Conservation (phyloP, 1,139 yeast species). For the Yamadazyma diddensiae region DNA sequence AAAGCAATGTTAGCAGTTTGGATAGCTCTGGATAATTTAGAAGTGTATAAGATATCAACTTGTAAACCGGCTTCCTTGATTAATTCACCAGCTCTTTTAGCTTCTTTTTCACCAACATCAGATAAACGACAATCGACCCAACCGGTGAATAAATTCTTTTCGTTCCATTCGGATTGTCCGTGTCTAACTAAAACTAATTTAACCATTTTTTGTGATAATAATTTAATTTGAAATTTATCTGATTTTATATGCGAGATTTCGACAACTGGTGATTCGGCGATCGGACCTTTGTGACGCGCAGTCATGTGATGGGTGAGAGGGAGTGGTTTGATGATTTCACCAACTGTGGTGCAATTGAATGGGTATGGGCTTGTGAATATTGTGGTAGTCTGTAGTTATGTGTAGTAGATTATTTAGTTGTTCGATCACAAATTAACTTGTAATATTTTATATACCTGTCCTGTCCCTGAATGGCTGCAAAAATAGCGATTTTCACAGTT, state of each 20-base stretch:
- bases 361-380: too few species aligned
- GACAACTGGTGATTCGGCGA: constrained; percentile 21
- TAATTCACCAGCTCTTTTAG: constrained; percentile 89
- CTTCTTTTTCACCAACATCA: constrained; percentile 84
- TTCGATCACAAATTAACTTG: too few species aligned
- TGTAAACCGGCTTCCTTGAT: constrained; percentile 81
- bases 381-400: too few species aligned
- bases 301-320: constrained; percentile 1
- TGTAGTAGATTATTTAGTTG: too few species aligned
- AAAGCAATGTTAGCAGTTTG: constrained; percentile 97
- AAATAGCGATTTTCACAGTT: too few species aligned
- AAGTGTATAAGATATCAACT: constrained; percentile 90
- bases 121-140: constrained; percentile 96
- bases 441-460: too few species aligned
- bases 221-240: too few species aligned
- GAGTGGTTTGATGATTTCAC: too few species aligned
- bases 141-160: constrained; percentile 97
- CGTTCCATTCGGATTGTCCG: constrained; percentile 99
- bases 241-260: too few species aligned
- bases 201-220: constrained; percentile 36
- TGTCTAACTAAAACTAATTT: constrained; percentile 86
- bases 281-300: constrained; percentile 26
- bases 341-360: too few species aligned
- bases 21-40: constrained; percentile 91
- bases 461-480: too few species aligned